Evolutionary conservation across 805 yeast species (phyloP).

Genomic region (Hanseniaspora jakobsenii): DNA sequence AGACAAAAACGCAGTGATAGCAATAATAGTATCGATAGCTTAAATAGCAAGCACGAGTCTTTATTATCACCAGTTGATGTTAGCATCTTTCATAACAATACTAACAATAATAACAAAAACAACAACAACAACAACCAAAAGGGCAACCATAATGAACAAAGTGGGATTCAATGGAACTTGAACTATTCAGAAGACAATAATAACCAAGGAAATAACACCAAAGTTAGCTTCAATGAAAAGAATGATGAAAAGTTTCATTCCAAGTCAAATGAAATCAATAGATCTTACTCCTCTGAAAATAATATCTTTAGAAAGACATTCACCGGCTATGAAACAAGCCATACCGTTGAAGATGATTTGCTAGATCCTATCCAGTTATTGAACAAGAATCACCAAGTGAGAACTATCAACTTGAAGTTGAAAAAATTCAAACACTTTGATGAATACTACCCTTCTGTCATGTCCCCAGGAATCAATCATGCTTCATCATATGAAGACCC

Average conservation of each 20-base stretch:
- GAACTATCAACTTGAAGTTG: neutral
- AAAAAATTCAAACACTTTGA: constrained; percentile 5
- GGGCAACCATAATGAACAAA: neutral
- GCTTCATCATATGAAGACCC: constrained; percentile 71
- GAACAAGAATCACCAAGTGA: neutral
- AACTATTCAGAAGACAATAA: neutral
- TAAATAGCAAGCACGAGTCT: constrained; percentile 24
- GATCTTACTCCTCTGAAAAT: no score
- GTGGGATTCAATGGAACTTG: constrained; percentile 20
- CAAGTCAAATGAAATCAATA: no score
- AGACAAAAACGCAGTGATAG: neutral
- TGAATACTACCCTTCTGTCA: constrained; percentile 10
- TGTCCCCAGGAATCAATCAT: constrained; percentile 51
- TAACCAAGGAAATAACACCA: no score
- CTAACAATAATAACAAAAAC: constrained; percentile 19
- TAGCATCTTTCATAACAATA: constrained; percentile 14
- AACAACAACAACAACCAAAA: constrained; percentile 15
- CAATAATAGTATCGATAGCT: neutral
- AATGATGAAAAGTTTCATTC: no score
- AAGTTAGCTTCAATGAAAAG: no score
- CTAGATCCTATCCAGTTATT: neutral
- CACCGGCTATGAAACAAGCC: no score
- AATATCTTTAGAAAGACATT: no score
- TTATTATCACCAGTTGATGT: constrained; percentile 26
- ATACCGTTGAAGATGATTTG: neutral